Evolutionary conservation across 1,139 yeast genomes (phyloP), one percentile per base, ranked within the genome.

Genomic region (Candida pseudoviswanathii): DNA sequence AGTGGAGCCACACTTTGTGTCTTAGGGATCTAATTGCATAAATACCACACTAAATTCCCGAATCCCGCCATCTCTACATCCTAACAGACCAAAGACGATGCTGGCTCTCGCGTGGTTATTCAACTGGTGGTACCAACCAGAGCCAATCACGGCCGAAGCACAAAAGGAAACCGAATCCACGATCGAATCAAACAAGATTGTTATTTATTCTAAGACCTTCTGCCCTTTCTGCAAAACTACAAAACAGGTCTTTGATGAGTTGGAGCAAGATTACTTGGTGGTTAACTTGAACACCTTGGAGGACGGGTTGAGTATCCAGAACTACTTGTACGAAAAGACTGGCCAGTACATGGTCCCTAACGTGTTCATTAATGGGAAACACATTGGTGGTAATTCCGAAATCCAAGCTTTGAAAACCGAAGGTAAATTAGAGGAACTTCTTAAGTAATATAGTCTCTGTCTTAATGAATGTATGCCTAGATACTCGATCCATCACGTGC

Each of bases 301-400:
- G 6, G 53, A 60, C 30, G 70, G 69, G 1, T 27, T 52, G 1
- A 52, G 31, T 6, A 79, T 89, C 56, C 96, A 89, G 70, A 82
- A 75, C 45, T 91, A 89, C 45, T 74, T 90, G 52, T 65, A 62
- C 43, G 80, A 84, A 59, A 66, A 87, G 54, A 84, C 91, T 27
- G 94, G 95, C 51, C 96, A 90, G 71, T 76, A 80, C 54, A 88
- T 96, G 27, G 96, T 90, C 47, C 97, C 97, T 54, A 89, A 86
- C 66, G 77, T 89, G 55, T 89, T 84, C 69, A 89, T 90, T 61
- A 80, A 77, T 43, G 95, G 94, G 49, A 74, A 87, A 66, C 95
- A 88, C 71, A 81, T 90, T 59, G 97, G 97, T 53, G 97, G 97
- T 51, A 86, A 87, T 77, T 83, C 89, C 40, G 95, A 87, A 56